Percentiles rank a stretch among this genome's conserved stretches.
These are phyloP conservation scores for Phytophthora tubulina DNA, from an alignment of 352 stramenopile species.

Conservation along the genomic window DNA sequence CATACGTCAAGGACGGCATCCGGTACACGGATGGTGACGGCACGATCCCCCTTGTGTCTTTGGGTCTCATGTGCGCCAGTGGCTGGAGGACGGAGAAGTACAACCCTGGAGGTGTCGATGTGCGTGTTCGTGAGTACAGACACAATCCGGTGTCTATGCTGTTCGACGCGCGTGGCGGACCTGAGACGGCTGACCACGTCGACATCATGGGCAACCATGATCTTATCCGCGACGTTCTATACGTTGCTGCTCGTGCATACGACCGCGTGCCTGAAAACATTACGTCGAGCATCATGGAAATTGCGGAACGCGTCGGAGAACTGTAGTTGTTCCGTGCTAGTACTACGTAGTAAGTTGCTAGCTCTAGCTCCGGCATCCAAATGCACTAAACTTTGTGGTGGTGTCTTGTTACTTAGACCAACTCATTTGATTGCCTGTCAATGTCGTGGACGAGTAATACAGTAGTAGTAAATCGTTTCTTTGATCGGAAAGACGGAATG, in stretches of 20 bases:
- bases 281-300: conserved; percentile 71
- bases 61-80: conserved; percentile 95
- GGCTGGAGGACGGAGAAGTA: conserved; percentile 83
- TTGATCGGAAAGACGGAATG: too few relatives aligned
- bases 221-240: conserved; percentile 84
- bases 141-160: conserved; percentile 84
- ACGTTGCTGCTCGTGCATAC: conserved; percentile 68
- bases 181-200: conserved; percentile 92
- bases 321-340: conserved; percentile 30
- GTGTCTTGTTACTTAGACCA: neutral
- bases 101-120: conserved; percentile 91
- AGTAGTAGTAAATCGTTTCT: too few relatives aligned
- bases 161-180: conserved; percentile 74
- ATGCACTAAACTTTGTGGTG: neutral
- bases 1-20: conserved; percentile 85
- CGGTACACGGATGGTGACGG: conserved; percentile 93
- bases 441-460: too few relatives aligned
- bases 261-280: conserved; percentile 80
- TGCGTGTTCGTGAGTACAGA: conserved; percentile 84
- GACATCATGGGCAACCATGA: conserved; percentile 96
- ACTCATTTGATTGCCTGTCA: too few relatives aligned
- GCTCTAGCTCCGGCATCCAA: neutral
- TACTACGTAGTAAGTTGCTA: neutral
- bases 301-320: conserved; percentile 65
- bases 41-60: conserved; percentile 92